Base-by-base conservation (phyloP, 345 rosid genomes). In the Excoecaria cochinchinensis region DNA sequence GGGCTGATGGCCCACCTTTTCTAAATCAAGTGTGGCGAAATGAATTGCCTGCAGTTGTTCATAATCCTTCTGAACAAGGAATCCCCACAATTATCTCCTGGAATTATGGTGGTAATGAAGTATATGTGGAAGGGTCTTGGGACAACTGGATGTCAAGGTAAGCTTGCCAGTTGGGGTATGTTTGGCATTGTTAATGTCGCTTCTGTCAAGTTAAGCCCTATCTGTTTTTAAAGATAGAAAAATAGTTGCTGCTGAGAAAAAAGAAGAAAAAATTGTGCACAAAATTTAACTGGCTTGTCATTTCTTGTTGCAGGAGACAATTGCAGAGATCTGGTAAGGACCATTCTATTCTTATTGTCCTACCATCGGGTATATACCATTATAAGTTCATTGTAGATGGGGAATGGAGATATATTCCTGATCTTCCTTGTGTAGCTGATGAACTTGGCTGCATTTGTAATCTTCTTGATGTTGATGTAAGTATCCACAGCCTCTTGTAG, bases 121-220 rank as follows among this genome's bases (percentile, higher is more conserved):
- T 95, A 61, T 83, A 82, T 4, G 91, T 95, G 48, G 92, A 90
- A 87, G 99, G 99, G 68, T 93, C 98, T 50, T 91, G 98, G 99
- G 98, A 95, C 83, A 89, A 87, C 59, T 93, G 98, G 92, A 83
- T 72, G 63, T 86, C 97, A 55, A 91, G 89, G 99, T 90, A 71
- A 77, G 63, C 67, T 25, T 31, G 17, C 38, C 40, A 42, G 10
- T 6, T 44, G 5, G 9, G 7, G 9, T 6, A 44, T 44, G 48
- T 44, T 44, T 44, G 9, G 48, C 8, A 44, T 10, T 10, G 8
- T 44, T 44, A 8, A 44, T 44, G 9, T 44, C 9, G 66, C 15
- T 19, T 19, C 62, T 44, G 13, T 22, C 5, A 6, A 38, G 14
- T 14, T 21, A 39, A 42, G 42, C 57, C 17, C 5, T 7, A n/a